Conservation (phyloP, 1,284 basidiomycete genomes). For the Cryptococcus sp. region DNA sequence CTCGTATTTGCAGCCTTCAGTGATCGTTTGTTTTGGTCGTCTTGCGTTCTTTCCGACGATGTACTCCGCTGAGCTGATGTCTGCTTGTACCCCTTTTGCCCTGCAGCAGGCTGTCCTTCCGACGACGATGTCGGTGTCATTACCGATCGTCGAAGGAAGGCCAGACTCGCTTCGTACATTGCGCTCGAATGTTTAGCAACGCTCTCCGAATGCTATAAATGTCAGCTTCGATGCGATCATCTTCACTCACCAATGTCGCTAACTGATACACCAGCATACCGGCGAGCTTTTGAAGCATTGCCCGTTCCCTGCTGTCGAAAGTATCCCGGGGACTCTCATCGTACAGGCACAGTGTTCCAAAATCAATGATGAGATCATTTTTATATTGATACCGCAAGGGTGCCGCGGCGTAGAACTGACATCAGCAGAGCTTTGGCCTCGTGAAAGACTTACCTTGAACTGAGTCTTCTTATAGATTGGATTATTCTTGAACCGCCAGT, state of each 20-base stretch:
- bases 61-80: not conserved
- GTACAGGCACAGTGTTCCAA: constrained; percentile 39
- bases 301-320: constrained; percentile 35
- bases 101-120: constrained; percentile 1
- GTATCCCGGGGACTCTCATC: constrained; percentile 23
- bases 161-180: constrained; percentile 42
- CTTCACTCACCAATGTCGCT: constrained; percentile 35
- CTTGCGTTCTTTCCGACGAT: too few relatives aligned
- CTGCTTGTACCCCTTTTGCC: not conserved
- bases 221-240: not conserved
- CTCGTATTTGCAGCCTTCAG: too few relatives aligned
- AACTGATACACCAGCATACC: constrained; percentile 50
- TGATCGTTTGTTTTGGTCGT: too few relatives aligned
- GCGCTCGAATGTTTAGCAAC: constrained; percentile 33
- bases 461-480: constrained; percentile 12
- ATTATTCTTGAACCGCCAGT: constrained; percentile 39
- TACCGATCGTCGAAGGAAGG: constrained; percentile 41
- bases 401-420: constrained; percentile 37
- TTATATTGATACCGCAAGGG: constrained; percentile 35
- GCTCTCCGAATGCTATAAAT: constrained; percentile 35
- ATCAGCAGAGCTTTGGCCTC: not conserved
- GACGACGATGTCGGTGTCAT: constrained; percentile 22
- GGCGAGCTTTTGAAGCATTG: constrained; percentile 39
- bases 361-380: constrained; percentile 27
- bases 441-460: constrained; percentile 17